Base-by-base conservation (phyloP, 2,329 filamentous ascomycete genomes). In the Pseudogymnoascus sp. region DNA sequence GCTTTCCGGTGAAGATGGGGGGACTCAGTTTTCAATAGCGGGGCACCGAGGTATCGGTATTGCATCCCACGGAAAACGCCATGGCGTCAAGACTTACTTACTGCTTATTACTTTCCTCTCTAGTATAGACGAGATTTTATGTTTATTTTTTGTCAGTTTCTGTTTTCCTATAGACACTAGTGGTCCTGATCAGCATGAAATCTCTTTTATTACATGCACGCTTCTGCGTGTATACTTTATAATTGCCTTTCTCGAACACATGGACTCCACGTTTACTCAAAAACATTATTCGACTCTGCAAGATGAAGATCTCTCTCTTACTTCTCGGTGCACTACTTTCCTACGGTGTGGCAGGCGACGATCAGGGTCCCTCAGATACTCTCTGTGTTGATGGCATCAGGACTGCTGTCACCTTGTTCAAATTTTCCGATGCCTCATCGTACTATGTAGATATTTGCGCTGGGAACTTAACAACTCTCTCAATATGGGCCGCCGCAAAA, bases 401-500 rank as follows among this genome's bases (percentile, higher is more conserved):
- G 22, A 58, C 57, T 35, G 57, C 57, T 14, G 57, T 58, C 57
- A 22, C 33, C 15, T 20, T 14, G 15, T 38, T 58, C 15, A 35
- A n/a, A 38, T 58, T 58, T 38, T 6, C 37, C 15, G 25, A 58
- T 38, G 33, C 22, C 33, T 37, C 33, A 33, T 38, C 57, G 4
- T 58, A 58, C 33, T 58, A 38, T 35, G 57, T 35, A 58, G 15
- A 28, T 35, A 18, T 60, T 20, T 60, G 58, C 38, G 30, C 58
- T 20, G 41, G 41, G 30, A 30, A n/a, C 30, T 39, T 60, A 18
- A 60, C 28, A 36, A 25, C 14, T n/a, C 28, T 41, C 38, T 60
- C 58, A n/a, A 33, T 60, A 33, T 60, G 58, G 58, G 58, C 58
- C 3, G 58, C 58, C 12, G 58, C 58, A 60, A 60, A 60, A 22